Base-by-base conservation (phyloP, 2,329 filamentous ascomycete genomes). In the Stenocarpella maydis region DNA sequence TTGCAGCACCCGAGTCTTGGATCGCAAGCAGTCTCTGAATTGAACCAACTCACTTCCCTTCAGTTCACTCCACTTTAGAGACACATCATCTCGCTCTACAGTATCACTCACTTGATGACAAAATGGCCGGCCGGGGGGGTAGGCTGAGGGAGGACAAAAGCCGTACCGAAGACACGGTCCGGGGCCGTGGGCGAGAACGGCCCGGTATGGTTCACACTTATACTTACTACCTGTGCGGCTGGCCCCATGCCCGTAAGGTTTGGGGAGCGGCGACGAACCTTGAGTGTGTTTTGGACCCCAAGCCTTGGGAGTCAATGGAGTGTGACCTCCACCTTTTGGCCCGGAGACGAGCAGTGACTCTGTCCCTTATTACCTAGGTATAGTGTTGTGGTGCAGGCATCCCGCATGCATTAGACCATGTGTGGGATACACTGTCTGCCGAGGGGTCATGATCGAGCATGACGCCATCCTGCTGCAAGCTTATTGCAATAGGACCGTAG, bases 381-480 rank as follows among this genome's bases (percentile, higher is more conserved):
- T n/a, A n/a, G n/a, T n/a, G n/a, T n/a, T n/a, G 14, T 49, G 58
- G 19, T 19, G 6, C 41, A 14, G n/a, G 26, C 26, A 43, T 34
- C 12, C 58, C 28, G 58, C 4, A 17, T 47, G 41, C 19, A 34
- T 17, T 31, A 7, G 17, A 43, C 2, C n/a, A 10, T 31, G n/a
- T 17, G 14, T 15, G 17, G n/a, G 37, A 37, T 37, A 37, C 34
- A 37, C 2, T 5, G 5, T 12, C 34, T 10, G 34, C 34, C 34
- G 34, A 37, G 34, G 34, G 28, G 41, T 28, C 28, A 63, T 14
- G 47, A 43, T 63, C 43, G 43, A 37, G 58, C 58, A 63, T 63
- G 58, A 63, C 58, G 58, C 58, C 58, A 63, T 63, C 10, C 58
- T 63, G 58, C n/a, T 14, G 58, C 43, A 63, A 49, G 43, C 28